phyloP scores from a whole-genome alignment of 2,329 filamentous ascomycete genomes.

The Paraphoma sp. region DNA sequence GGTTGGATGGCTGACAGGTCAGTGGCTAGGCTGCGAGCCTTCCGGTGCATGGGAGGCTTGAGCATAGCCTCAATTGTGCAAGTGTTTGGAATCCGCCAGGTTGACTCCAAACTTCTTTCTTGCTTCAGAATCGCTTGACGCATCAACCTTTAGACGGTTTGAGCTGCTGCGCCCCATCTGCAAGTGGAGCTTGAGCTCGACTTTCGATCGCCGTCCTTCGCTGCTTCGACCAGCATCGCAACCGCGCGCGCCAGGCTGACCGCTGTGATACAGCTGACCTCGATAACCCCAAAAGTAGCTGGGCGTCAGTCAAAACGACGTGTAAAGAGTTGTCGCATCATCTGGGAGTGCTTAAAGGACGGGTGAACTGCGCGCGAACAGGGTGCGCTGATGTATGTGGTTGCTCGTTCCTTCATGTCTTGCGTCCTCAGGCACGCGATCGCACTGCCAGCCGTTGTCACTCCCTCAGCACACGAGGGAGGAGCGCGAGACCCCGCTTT shows the following conservation, averaged over 20 bases:
- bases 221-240: constrained; percentile 11
- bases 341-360: constrained; percentile 13
- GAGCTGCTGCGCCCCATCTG: constrained; percentile 30
- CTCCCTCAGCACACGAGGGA: constrained; percentile 13
- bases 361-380: constrained; percentile 17
- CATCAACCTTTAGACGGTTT: constrained; percentile 18
- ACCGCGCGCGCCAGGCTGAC: constrained; percentile 33
- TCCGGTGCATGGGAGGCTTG: constrained; percentile 20
- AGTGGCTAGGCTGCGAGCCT: constrained; percentile 27
- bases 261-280: constrained; percentile 21
- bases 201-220: constrained; percentile 18
- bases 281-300: constrained; percentile 13
- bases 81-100: constrained; percentile 12
- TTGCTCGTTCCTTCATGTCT: constrained; percentile 29
- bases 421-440: constrained; percentile 27
- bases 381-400: constrained; percentile 44
- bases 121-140: constrained; percentile 26
- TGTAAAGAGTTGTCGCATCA: constrained; percentile 28
- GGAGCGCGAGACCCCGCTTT: constrained; percentile 7
- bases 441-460: constrained; percentile 9
- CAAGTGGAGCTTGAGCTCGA: constrained; percentile 23
- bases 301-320: constrained; percentile 11
- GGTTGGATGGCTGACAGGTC: constrained; percentile 24
- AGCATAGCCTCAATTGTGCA: constrained; percentile 33
- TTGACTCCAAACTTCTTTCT: constrained; percentile 25